These are phyloP conservation scores for Chalciporus sphaerocephalus DNA, from an alignment of 768 basidiomycete species.

Conservation along the genomic window DNA sequence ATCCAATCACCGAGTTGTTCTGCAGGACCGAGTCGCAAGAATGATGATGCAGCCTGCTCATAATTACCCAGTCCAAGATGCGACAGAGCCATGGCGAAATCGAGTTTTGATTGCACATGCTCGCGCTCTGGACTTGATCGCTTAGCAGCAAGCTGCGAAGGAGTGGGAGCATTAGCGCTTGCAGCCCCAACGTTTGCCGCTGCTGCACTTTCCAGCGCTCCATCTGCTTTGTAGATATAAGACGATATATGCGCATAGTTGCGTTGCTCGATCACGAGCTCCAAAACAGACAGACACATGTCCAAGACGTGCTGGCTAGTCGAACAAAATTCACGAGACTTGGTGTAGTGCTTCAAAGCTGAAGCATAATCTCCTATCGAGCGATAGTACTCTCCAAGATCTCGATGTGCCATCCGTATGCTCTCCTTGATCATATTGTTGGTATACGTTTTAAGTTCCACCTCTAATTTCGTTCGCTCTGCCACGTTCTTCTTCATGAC, in stretches of 20 bases:
- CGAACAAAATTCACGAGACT: slow-evolving; percentile 88
- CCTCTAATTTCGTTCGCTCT: slow-evolving; percentile 83
- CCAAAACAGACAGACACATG: slow-evolving; percentile 80
- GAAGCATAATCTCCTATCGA: slow-evolving; percentile 64
- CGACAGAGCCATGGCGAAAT: slow-evolving; percentile 75
- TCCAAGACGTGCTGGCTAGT: slow-evolving; percentile 91
- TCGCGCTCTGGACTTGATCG: slow-evolving; percentile 55
- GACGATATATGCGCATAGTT: slow-evolving; percentile 85
- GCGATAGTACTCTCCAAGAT: slow-evolving; percentile 77
- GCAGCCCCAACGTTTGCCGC: slow-evolving; percentile 31
- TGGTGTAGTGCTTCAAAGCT: slow-evolving; percentile 81
- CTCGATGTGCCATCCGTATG: slow-evolving; percentile 90
- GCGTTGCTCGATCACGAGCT: slow-evolving; percentile 82
- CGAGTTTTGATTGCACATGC: slow-evolving; percentile 71
- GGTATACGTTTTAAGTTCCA: slow-evolving; percentile 90
- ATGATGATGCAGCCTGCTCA: slow-evolving; percentile 73
- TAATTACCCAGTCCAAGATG: slow-evolving; percentile 68
- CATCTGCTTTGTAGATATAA: slow-evolving; percentile 96
- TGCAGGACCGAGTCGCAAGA: slow-evolving; percentile 62
- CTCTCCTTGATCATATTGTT: slow-evolving; percentile 99
- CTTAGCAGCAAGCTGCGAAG: slow-evolving; percentile 30
- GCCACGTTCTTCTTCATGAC: slow-evolving; percentile 57
- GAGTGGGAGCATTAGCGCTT: slow-evolving; percentile 13
- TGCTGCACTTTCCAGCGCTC: slow-evolving; percentile 67
- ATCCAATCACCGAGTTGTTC: slow-evolving; percentile 76